Base-by-base conservation (phyloP, 805 yeast species). In the Monosporozyma siamensis region DNA sequence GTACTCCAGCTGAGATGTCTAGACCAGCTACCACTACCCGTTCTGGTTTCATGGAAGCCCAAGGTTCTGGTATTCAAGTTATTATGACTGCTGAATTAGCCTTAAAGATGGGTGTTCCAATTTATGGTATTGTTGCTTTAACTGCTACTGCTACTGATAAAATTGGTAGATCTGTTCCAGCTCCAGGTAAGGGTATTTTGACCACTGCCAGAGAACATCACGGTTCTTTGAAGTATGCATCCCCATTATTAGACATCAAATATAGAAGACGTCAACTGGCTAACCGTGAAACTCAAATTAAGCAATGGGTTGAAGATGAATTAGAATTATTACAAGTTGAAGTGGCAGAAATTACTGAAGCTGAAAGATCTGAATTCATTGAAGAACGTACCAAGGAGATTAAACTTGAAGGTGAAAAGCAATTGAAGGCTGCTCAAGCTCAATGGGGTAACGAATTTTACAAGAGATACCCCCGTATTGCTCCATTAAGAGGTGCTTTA, bases 121-220 rank as follows among this genome's bases (percentile, higher is more conserved):
- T 92, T 58, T 86, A 94, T 58, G 98, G 96, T 68, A 79, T 92
- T 49, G 74, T 89, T 55, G 98, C 95, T 43, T 70, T 89, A 76
- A 76, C 96, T 44, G 90, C 96, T 44, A 94, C 97, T 59, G 98
- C 98, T 41, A 78, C 95, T 47, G 99, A 92, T 68, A 94, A 89
- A 80, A 90, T 90, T 65, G 97, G 97, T 63, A 83, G 97, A 71
- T 89, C 97, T 40, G 90, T 92, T 53, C 99, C 99, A 52, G 98
- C 98, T 62, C 99, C 99, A 69, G 99, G 99, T 66, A 87, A 90
- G 72, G 99, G 99, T 82, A 84, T 92, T 53, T 76, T 92, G 74
- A 92, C 98, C 48, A 87, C 95, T 61, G 98, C 98, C 45, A 82
- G 95, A 61, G 98, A 94, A 71, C 78, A 80, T 61, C 90, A 82